phyloP scores from a whole-genome alignment of 768 basidiomycete species.

The Phylloporus scabripes region DNA sequence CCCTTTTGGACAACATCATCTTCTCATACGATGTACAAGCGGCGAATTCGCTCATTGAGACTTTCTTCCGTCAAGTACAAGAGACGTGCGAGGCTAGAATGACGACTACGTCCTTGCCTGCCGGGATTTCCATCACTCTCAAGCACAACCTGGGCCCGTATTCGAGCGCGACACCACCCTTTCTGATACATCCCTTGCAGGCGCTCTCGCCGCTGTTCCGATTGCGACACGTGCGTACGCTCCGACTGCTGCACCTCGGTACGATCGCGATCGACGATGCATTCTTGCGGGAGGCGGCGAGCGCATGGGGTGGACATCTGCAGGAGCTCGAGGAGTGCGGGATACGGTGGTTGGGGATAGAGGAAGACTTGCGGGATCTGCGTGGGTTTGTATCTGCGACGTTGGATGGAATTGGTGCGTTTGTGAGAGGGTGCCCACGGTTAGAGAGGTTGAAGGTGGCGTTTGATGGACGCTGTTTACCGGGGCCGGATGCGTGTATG shows the following conservation, averaged over 20 bases:
- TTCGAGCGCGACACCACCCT: conserved; percentile 20
- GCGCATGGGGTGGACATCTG: conserved; percentile 23
- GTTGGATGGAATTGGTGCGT: no score
- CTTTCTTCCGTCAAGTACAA: conserved; percentile 23
- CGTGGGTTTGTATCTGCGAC: conserved; percentile 4
- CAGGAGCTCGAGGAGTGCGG: conserved; percentile 26
- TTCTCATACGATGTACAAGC: no score
- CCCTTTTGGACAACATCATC: no score
- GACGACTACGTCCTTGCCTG: not conserved
- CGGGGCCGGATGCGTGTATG: not conserved
- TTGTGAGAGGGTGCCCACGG: no score
- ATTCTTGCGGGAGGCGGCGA: conserved; percentile 1
- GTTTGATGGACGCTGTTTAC: conserved; percentile 21
- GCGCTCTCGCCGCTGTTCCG: no score
- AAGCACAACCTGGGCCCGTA: conserved; percentile 23
- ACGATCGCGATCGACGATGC: no score
- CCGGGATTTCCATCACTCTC: conserved; percentile 20
- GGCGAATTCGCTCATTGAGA: conserved; percentile 6
- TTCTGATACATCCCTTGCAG: not conserved
- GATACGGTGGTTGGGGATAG: conserved; percentile 22
- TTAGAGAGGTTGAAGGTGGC: conserved; percentile 6
- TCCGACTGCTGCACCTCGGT: no score
- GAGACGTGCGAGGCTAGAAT: conserved; percentile 11
- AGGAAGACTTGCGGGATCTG: conserved; percentile 10
- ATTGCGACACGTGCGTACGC: no score